Evolutionary conservation across 2,329 filamentous ascomycete species (phyloP).

Genomic region (Penicillium hordei): DNA sequence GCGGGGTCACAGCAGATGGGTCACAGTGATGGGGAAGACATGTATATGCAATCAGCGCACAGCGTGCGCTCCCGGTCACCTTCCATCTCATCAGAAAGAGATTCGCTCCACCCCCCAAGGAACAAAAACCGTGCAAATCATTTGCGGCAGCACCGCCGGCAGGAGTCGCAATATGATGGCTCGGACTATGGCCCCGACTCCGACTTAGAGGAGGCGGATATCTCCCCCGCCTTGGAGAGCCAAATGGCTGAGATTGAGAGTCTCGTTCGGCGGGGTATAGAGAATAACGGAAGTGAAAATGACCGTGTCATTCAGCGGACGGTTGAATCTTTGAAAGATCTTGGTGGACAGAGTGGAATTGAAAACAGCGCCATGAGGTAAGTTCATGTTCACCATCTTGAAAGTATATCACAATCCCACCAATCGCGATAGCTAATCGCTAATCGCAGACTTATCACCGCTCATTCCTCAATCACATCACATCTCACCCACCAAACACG

Average conservation of each 20-base stretch:
- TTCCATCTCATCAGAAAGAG: constrained; percentile 25
- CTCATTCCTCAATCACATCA: constrained; percentile 58
- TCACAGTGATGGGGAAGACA: constrained; percentile 34
- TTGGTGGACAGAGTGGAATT: constrained; percentile 56
- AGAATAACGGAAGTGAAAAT: constrained; percentile 52
- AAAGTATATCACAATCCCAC: background rate
- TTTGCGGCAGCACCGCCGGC: constrained; percentile 39
- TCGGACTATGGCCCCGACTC: constrained; percentile 60
- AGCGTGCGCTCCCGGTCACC: constrained; percentile 31
- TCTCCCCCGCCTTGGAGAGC: constrained; percentile 56
- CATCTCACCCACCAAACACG: constrained; percentile 63
- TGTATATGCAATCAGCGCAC: constrained; percentile 28
- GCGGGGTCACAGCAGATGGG: constrained; percentile 33
- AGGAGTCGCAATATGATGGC: constrained; percentile 54
- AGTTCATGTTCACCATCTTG: constrained; percentile 25
- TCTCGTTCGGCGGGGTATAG: constrained; percentile 54
- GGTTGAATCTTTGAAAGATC: constrained; percentile 52
- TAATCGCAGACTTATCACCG: constrained; percentile 53
- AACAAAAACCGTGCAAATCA: constrained; percentile 41
- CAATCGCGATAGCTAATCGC: background rate
- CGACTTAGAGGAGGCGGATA: constrained; percentile 54
- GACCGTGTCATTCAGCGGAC: constrained; percentile 56
- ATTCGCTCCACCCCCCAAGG: constrained; percentile 37
- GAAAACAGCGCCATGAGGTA: constrained; percentile 59
- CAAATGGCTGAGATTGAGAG: constrained; percentile 58